phyloP scores from a whole-genome alignment of 345 rosid species.

The Lagerstroemia speciosa region DNA sequence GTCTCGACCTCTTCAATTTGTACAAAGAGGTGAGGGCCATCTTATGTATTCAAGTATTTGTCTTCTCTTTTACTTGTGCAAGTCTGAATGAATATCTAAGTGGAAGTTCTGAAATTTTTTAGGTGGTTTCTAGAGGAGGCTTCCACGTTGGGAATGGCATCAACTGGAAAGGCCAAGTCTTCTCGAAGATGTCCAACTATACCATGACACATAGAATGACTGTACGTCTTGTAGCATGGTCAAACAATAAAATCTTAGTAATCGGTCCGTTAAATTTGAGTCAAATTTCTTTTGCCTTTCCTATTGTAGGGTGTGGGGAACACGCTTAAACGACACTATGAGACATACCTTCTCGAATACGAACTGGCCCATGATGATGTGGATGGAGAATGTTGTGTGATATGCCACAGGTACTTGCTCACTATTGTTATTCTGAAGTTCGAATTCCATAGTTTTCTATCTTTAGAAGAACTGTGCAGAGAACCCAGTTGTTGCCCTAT shows the following conservation, averaged over 20 bases:
- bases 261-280: not conserved
- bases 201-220: slow-evolving; percentile 44
- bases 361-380: no score
- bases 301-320: slow-evolving; percentile 39
- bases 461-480: no score
- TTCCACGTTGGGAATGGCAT: slow-evolving; percentile 49
- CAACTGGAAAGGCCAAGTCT: slow-evolving; percentile 55
- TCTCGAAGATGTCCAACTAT: slow-evolving; percentile 48
- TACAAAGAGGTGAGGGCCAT: slow-evolving; percentile 31
- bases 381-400: slow-evolving; percentile 49
- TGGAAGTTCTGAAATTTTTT: not conserved
- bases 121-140: no score
- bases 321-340: slow-evolving; percentile 44
- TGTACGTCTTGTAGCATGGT: slow-evolving; percentile 14
- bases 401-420: slow-evolving; percentile 35
- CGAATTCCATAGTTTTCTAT: no score
- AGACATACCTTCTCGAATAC: slow-evolving; percentile 45
- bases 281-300: not conserved
- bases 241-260: no score
- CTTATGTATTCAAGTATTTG: not conserved
- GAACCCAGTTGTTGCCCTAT: no score
- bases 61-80: not conserved
- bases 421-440: no score
- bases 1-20: slow-evolving; percentile 43
- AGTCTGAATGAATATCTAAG: no score